phyloP scores from a whole-genome alignment of 116 monocot genomes.

The Zostera marina region DNA sequence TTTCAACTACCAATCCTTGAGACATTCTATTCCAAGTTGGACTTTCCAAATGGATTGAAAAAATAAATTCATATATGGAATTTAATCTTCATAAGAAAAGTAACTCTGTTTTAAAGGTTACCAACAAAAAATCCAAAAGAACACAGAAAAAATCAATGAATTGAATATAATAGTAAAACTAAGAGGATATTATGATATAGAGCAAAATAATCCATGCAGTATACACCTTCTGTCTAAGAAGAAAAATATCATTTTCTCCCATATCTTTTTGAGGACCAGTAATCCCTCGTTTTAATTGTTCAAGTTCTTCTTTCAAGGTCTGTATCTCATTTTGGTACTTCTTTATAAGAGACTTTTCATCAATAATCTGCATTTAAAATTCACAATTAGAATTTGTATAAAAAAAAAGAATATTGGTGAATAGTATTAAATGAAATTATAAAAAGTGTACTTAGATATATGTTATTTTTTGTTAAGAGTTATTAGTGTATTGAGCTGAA shows the following conservation, averaged over 20 bases:
- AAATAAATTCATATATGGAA: too few species aligned
- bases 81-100: too few species aligned
- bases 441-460: too few species aligned
- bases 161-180: not conserved
- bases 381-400: not conserved
- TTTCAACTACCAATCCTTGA: too few species aligned
- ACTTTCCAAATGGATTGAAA: too few species aligned
- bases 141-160: not conserved
- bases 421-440: too few species aligned
- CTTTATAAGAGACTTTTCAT: slow-evolving; percentile 92
- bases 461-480: too few species aligned
- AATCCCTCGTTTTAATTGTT: slow-evolving; percentile 61
- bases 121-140: not conserved
- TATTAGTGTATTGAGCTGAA: too few species aligned
- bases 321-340: slow-evolving; percentile 92
- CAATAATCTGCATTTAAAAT: slow-evolving; percentile 58
- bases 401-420: not conserved
- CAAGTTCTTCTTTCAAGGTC: slow-evolving; percentile 76
- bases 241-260: slow-evolving; percentile 60
- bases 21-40: too few species aligned
- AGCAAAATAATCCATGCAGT: not conserved
- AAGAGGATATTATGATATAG: not conserved
- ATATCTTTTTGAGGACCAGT: slow-evolving; percentile 34
- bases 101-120: too few species aligned
- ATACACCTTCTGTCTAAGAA: slow-evolving; percentile 86